Conservation (phyloP, 257 asterid genomes). For the Anisodus acutangulus region DNA sequence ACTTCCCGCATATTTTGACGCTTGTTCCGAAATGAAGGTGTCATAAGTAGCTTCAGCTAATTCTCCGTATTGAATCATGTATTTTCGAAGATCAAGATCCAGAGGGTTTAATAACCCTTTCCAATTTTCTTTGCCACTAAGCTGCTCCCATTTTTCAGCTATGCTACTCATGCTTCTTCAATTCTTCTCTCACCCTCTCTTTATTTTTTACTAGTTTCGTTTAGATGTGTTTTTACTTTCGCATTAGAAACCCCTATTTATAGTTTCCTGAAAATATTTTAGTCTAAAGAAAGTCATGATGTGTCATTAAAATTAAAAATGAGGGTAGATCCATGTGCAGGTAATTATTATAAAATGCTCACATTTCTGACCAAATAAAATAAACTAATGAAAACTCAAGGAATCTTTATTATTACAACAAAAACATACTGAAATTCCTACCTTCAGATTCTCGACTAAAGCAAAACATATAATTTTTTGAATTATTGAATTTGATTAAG, state of each 20-base stretch:
- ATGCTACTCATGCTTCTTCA: constrained; percentile 12
- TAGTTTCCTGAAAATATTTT: not conserved
- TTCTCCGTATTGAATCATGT: constrained; percentile 70
- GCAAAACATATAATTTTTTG: too few species aligned
- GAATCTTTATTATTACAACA: not conserved
- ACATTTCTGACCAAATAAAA: not conserved
- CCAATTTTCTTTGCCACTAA: constrained; percentile 69
- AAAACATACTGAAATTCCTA: too few species aligned
- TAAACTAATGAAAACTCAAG: not conserved
- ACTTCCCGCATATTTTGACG: constrained; percentile 76
- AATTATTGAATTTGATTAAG: not conserved
- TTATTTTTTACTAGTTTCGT: not conserved
- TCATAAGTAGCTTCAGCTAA: constrained; percentile 78
- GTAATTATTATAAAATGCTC: too few species aligned
- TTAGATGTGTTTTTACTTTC: not conserved
- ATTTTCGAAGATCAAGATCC: constrained; percentile 70
- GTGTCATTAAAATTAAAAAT: not conserved
- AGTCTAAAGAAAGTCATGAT: not conserved
- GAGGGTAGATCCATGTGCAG: not conserved
- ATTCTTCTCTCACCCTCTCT: not conserved
- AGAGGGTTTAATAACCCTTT: constrained; percentile 69
- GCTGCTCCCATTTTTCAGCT: constrained; percentile 62
- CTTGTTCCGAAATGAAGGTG: constrained; percentile 58
- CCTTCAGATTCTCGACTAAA: too few species aligned
- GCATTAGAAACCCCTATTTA: not conserved